Percentiles rank a stretch among this genome's conserved stretches.
phyloP scores from a whole-genome alignment of 163 green algal species.

The Scenedesmus sp. region DNA sequence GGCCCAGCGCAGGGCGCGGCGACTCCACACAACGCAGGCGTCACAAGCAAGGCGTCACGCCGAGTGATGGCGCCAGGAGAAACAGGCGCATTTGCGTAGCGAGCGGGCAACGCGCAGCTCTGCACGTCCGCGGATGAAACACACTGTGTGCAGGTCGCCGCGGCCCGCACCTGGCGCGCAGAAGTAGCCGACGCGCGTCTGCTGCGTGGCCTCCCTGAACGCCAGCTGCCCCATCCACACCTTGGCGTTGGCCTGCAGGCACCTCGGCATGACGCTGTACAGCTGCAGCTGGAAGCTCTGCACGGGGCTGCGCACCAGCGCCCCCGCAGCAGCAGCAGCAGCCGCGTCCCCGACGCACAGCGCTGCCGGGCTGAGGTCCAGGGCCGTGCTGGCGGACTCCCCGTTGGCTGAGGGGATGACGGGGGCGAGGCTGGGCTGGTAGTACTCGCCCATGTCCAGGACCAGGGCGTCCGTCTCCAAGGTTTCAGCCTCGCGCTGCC shows the following conservation, averaged over 20 bases:
- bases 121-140: too few species aligned
- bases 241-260: not conserved
- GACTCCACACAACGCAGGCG: too few species aligned
- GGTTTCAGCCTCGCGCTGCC: too few species aligned
- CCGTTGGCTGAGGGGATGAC: conserved; percentile 31
- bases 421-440: not conserved
- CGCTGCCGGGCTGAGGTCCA: not conserved
- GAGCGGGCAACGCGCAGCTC: too few species aligned
- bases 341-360: not conserved
- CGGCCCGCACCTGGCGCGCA: conserved; percentile 57
- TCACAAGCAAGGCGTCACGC: too few species aligned
- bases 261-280: conserved; percentile 24
- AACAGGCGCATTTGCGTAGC: too few species aligned
- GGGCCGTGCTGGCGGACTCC: not conserved
- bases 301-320: not conserved
- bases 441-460: conserved; percentile 53
- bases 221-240: conserved; percentile 7
- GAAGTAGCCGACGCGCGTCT: conserved; percentile 64
- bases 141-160: too few species aligned
- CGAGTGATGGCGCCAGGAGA: too few species aligned
- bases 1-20: too few species aligned
- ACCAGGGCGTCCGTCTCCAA: conserved; percentile 31
- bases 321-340: not conserved
- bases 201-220: conserved; percentile 17
- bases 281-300: conserved; percentile 2